Percentiles rank a stretch among this genome's conserved stretches.
phyloP scores from a whole-genome alignment of 2,329 filamentous ascomycete genomes.

The Aspergillus caelatus region DNA sequence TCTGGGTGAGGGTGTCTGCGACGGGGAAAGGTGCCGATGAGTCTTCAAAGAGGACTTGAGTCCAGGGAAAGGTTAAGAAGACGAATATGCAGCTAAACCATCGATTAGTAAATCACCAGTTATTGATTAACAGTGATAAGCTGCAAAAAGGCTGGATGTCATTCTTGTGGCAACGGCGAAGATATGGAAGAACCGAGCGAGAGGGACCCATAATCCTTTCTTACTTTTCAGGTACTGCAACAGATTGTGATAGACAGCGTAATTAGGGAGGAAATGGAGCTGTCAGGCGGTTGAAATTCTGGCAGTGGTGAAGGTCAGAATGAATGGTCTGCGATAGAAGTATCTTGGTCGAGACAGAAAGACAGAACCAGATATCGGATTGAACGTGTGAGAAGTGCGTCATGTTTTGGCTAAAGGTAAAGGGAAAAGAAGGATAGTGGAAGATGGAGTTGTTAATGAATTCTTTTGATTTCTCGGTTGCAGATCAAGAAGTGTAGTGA shows the following conservation, averaged over 20 bases:
- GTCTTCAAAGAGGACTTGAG: not conserved
- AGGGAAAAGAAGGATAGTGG: slow-evolving; percentile 1
- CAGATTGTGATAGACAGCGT: not conserved
- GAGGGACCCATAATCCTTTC: not conserved
- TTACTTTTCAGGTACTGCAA: not conserved
- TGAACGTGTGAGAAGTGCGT: slow-evolving; percentile 34
- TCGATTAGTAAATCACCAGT: not conserved
- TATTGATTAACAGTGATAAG: not conserved
- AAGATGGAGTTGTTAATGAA: not conserved
- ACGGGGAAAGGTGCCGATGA: not conserved
- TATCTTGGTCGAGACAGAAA: slow-evolving; percentile 23
- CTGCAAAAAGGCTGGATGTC: not conserved
- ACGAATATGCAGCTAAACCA: not conserved
- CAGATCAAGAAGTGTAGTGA: slow-evolving; percentile 1
- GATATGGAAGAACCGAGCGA: not conserved
- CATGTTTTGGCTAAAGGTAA: slow-evolving; percentile 32
- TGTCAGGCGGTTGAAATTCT: not conserved
- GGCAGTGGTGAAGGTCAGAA: slow-evolving; percentile 3
- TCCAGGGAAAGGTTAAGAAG: not conserved
- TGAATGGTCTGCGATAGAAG: not conserved
- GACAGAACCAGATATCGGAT: slow-evolving; percentile 30
- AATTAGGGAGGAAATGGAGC: slow-evolving; percentile 12
- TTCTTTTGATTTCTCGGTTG: not conserved
- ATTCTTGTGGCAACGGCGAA: slow-evolving; percentile 3
- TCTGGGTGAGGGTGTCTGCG: not conserved